These are phyloP conservation scores for Sarocladium brachiariae DNA, from an alignment of 2,329 filamentous ascomycete species.

Conservation along the genomic window DNA sequence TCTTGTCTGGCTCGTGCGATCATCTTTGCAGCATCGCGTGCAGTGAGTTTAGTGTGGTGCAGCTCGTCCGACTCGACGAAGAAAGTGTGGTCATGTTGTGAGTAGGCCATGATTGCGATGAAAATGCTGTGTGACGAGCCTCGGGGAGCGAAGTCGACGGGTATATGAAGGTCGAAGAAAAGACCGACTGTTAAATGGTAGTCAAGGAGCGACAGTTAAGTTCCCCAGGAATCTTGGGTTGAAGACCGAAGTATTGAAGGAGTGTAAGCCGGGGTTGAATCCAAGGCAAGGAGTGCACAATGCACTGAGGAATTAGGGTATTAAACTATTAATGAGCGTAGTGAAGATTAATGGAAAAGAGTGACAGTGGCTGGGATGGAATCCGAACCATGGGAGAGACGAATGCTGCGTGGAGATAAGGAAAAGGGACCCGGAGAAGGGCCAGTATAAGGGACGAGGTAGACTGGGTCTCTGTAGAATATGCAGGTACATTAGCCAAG, in stretches of 20 bases:
- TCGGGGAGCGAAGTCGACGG: slow-evolving; percentile 10
- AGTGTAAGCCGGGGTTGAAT: slow-evolving; percentile 23
- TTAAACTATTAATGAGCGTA: slow-evolving; percentile 56
- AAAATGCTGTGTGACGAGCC: slow-evolving; percentile 15
- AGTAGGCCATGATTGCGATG: slow-evolving; percentile 38
- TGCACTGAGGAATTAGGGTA: slow-evolving; percentile 39
- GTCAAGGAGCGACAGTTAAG: slow-evolving; percentile 40
- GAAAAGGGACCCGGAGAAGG: slow-evolving; percentile 37
- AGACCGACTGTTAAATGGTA: slow-evolving; percentile 14
- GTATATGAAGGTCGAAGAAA: slow-evolving; percentile 19
- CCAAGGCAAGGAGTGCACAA: slow-evolving; percentile 29
- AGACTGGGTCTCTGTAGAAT: slow-evolving; percentile 36
- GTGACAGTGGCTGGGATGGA: slow-evolving; percentile 47
- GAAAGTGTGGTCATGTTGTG: slow-evolving; percentile 38
- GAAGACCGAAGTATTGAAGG: slow-evolving; percentile 31
- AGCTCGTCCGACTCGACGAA: slow-evolving; percentile 51
- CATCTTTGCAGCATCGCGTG: slow-evolving; percentile 70
- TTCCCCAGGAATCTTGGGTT: slow-evolving; percentile 46
- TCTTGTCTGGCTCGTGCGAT: slow-evolving; percentile 79
- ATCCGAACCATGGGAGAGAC: slow-evolving; percentile 36
- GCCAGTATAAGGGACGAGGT: slow-evolving; percentile 37
- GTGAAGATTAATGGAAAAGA: slow-evolving; percentile 46
- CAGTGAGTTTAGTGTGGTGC: slow-evolving; percentile 49
- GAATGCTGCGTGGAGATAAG: slow-evolving; percentile 23
- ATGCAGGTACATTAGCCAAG: slow-evolving; percentile 23